Evolutionary conservation across 176 grass and related monocot species (phyloP), one percentile per base, ranked within the genome.

Genomic region (Poa annua): DNA sequence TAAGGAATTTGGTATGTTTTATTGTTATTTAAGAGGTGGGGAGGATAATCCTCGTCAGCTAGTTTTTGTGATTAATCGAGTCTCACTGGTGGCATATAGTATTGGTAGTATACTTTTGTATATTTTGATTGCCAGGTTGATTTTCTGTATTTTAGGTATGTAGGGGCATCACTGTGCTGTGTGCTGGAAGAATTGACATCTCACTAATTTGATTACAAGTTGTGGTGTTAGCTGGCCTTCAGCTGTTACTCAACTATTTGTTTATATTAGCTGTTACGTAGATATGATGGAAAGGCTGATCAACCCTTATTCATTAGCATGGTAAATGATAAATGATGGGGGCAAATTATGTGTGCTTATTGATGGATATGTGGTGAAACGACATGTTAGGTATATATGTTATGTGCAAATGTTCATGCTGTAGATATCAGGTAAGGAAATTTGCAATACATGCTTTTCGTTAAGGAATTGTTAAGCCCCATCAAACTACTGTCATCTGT

Each of bases 221-320:
- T 83, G 20, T n/a, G 39, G 44, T 51, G 52, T 65, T 84, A 50
- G n/a, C 56, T 82, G 79, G 26, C 48, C 0, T 19, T 55, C 3
- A 6, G 25, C 26, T 47, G 15, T 82, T 83, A 16, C 39, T 73
- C 29, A 73, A 73, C 45, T 45, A 6, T 33, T 85, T 85, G 47
- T 19, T 66, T 57, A 36, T 24, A 2, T 66, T 78, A 76, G 32
- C 45, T 65, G 57, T 26, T 33, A 5, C 4, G 16, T 20, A 26
- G 19, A 71, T 21, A 50, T 35, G 33, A 68, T 70, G 29, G 50
- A 16, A 67, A 44, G 26, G 44, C 60, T n/a, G 3, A 8, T 17
- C 32, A 9, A 8, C 7, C 4, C 19, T 4, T 17, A n/a, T 61
- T 52, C 32, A 26, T 34, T 34, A 33, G 11, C 12, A 80, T 20